Conservation (phyloP, 805 yeast genomes). For the Candida stauntonica region DNA sequence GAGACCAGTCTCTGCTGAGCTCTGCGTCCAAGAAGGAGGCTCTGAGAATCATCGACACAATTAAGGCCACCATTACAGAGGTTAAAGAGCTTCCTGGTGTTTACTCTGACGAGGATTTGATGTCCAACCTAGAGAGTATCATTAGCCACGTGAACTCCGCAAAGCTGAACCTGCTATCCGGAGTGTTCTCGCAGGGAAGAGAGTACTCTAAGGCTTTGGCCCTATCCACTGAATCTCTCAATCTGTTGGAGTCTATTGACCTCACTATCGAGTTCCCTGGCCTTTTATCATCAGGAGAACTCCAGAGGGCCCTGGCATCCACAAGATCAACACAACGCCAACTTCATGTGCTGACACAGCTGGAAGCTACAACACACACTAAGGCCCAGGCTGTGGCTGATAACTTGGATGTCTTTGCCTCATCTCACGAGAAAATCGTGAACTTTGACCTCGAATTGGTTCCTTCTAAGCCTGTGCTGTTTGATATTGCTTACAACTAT, state of each 20-base stretch:
- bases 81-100: conserved; percentile 88
- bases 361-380: conserved; percentile 33
- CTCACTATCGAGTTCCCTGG: conserved; percentile 18
- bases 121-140: conserved; percentile 48
- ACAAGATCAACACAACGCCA: conserved; percentile 23
- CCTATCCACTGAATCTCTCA: conserved; percentile 33
- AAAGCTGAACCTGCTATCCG: conserved; percentile 42
- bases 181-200: conserved; percentile 37
- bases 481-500: conserved; percentile 86
- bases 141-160: conserved; percentile 41
- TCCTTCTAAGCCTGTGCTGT: conserved; percentile 81
- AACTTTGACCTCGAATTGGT: conserved; percentile 45
- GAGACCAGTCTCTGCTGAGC: conserved; percentile 45
- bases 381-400: conserved; percentile 22
- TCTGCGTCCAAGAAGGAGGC: conserved; percentile 29
- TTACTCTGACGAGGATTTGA: conserved; percentile 71
- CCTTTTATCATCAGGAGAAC: conserved; percentile 36
- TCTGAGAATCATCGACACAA: conserved; percentile 34
- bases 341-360: conserved; percentile 43
- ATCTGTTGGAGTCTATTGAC: conserved; percentile 4
- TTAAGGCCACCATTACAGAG: conserved; percentile 50
- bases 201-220: conserved; percentile 45
- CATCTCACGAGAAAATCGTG: conserved; percentile 25
- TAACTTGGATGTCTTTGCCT: conserved; percentile 11
- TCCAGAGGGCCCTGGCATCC: conserved; percentile 23